Base-by-base conservation (phyloP, 495 filamentous ascomycete genomes). In the Chaetomium cochliodes region DNA sequence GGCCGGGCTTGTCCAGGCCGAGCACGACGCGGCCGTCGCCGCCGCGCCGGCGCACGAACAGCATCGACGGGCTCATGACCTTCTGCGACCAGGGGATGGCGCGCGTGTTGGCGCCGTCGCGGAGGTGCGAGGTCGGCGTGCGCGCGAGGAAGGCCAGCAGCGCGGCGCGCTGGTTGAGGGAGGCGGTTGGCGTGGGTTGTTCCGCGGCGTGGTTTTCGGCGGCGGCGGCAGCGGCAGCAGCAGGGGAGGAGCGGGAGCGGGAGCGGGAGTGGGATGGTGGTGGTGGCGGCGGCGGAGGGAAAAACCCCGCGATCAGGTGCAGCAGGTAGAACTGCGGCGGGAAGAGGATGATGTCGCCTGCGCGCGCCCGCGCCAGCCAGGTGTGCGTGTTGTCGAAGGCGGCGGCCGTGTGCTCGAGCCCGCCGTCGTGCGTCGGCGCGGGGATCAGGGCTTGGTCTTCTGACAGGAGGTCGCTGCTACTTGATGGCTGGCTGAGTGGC, bases 291-390 rank as follows among this genome's bases (percentile, higher is more conserved):
- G 5, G 46, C 8, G 6, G 46, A 6, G 6, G 41, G 75, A 92
- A 73, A 64, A 90, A 91, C 13, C 80, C 77, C 3, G 88, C 77
- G 6, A 96, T 77, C 0, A 90, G 70, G 23, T 84, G 79, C 13
- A 96, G 76, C 0, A 98, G 84, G 67, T 92, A 89, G 73, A 87
- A 90, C 69, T 98, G 94, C 3, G 94, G 94, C 30, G 94, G 94
- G 69, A 92, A 96, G 0, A 98, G 80, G 59, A 96, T 88, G 51
- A 97, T 87, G 46, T 92, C 85, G 11, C 84, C 87, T 0, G 67
- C 72, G 5, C 75, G 74, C 12, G 88, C 86, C 63, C 85, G 79
- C 1, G 75, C 75, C 26, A 96, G 76, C 91, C 93, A 97, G 44
- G 81, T 80, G 9, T 76, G 68, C 0, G 89, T 84, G 25, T 85